These are phyloP conservation scores for Ceratocystis albifundus DNA, from an alignment of 2,329 filamentous ascomycete genomes.

Conservation along the genomic window DNA sequence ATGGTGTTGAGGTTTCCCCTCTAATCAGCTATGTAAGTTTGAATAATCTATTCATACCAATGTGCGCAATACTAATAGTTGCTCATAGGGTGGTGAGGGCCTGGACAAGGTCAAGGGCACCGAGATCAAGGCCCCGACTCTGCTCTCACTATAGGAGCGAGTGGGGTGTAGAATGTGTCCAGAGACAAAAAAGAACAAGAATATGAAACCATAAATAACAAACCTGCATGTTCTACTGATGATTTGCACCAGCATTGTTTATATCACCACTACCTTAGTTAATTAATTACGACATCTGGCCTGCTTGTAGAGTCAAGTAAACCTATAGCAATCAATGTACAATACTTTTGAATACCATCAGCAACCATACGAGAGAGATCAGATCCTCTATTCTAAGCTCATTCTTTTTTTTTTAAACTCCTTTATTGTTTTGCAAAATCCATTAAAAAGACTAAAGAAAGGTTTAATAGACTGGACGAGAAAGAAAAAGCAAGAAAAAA, in stretches of 20 bases:
- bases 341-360: background rate
- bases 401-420: background rate
- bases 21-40: slow-evolving; percentile 85
- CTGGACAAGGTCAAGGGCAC: slow-evolving; percentile 45
- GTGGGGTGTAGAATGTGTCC: background rate
- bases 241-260: background rate
- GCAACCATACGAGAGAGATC: background rate
- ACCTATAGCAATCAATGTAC: background rate
- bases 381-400: background rate
- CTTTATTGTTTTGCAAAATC: slow-evolving; percentile 3
- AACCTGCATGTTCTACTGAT: background rate
- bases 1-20: slow-evolving; percentile 81
- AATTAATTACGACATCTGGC: background rate
- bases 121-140: slow-evolving; percentile 42
- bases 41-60: slow-evolving; percentile 24
- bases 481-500: slow-evolving; percentile 11
- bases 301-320: background rate
- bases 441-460: slow-evolving; percentile 14
- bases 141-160: slow-evolving; percentile 29
- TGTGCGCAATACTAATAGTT: slow-evolving; percentile 2
- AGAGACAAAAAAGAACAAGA: background rate
- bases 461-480: slow-evolving; percentile 1
- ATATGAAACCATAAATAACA: background rate
- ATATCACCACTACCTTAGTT: background rate
- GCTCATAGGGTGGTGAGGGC: slow-evolving; percentile 47